Evolutionary conservation across 2,329 filamentous ascomycete species (phyloP), one percentile per base, ranked within the genome.

Genomic region (Phyllosticta citribraziliensis): DNA sequence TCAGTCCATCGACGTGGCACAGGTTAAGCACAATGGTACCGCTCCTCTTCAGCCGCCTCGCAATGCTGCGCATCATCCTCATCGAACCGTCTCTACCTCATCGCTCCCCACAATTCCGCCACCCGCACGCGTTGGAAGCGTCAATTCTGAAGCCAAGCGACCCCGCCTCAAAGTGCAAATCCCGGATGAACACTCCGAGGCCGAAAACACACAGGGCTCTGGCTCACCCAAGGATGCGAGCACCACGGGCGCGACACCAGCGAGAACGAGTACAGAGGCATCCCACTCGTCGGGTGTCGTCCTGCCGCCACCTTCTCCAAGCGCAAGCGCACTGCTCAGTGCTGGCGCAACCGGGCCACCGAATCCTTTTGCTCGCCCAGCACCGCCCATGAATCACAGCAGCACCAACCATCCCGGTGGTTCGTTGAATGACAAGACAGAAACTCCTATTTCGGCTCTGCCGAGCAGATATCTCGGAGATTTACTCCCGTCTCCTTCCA

Each of bases 141-240:
- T 88, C 63, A 84, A 87, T 65, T 77, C 75, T 11, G 84, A 84
- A 60, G 85, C 84, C 9, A 86, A 89, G 68, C 83, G 92, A 60
- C 94, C 94, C 2, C 84, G 90, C 58, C 80, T 99, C 55, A 96
- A 90, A 67, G 91, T 99, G 4, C 91, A 97, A 70, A 99, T 99
- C 68, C 94, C 94, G 0, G 93, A 91, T 66, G 94, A 96, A 69
- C 85, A 86, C 51, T 95, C 91, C 10, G 91, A 96, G 67, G 85
- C 82, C 54, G 89, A 86, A 62, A 88, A 83, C 63, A 88, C 85
- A 54, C 89, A 88, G 2, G 89, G 82, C 55, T 89, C 89, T 60
- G 89, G 88, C 2, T 82, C 73, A 72, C 83, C 73, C 78, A 88
- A 69, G 74, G 80, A 82, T 52, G 80, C 87, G 33, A 82, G 83